Conservation (phyloP, 352 stramenopile genomes). For the Pythium chondricola region DNA sequence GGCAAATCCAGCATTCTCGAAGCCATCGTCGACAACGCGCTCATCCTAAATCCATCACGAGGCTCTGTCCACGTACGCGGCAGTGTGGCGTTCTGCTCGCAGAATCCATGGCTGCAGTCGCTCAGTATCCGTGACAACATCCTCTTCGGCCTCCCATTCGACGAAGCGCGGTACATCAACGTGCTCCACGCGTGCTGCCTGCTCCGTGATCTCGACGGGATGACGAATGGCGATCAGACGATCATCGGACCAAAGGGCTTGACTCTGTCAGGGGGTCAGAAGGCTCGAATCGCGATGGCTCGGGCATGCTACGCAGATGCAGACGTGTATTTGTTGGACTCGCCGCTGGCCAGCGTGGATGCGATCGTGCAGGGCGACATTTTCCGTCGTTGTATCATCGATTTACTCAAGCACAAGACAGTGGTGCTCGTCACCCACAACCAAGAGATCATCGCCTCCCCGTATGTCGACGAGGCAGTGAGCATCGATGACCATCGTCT, state of each 20-base stretch:
- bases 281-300: constrained; percentile 43
- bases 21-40: constrained; percentile 14
- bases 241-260: constrained; percentile 92
- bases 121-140: constrained; percentile 89
- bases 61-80: constrained; percentile 9
- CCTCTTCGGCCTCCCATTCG: constrained; percentile 66
- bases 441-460: constrained; percentile 20
- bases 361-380: constrained; percentile 85
- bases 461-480: constrained; percentile 9
- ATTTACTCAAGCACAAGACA: constrained; percentile 24
- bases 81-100: constrained; percentile 39
- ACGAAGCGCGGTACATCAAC: constrained; percentile 27
- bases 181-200: constrained; percentile 62
- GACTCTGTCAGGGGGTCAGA: constrained; percentile 88
- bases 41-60: background rate
- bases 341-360: constrained; percentile 86
- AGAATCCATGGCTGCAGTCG: constrained; percentile 90
- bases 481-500: constrained; percentile 5
- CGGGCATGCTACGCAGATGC: constrained; percentile 39
- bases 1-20: constrained; percentile 24
- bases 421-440: constrained; percentile 87
- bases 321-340: constrained; percentile 79
- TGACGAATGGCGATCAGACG: constrained; percentile 77
- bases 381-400: constrained; percentile 30
- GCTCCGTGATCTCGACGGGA: constrained; percentile 60